These are phyloP conservation scores for Fraxinus nigra DNA, from an alignment of 305 asterid species.

Conservation along the genomic window DNA sequence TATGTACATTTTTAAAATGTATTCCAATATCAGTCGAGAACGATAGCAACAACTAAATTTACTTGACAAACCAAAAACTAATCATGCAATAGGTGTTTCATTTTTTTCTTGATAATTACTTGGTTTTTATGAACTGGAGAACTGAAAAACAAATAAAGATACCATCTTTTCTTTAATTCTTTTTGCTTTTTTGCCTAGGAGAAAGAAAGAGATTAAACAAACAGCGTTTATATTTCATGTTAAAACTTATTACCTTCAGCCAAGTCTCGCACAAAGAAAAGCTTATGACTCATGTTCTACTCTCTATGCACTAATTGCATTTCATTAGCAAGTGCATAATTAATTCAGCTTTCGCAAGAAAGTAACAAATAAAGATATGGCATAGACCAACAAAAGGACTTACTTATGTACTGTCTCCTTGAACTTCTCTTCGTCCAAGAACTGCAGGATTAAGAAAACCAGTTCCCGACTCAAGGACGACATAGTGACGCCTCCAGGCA, in stretches of 20 bases:
- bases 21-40: background rate
- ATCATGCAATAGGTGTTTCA: constrained; percentile 10
- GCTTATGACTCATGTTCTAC: background rate
- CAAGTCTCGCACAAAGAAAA: constrained; percentile 3
- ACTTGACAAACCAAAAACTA: constrained; percentile 1
- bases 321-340: background rate
- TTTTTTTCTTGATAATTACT: background rate
- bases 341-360: background rate
- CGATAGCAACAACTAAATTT: constrained; percentile 16
- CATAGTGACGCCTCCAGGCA: constrained; percentile 82
- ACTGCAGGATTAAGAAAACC: constrained; percentile 87
- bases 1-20: constrained; percentile 10
- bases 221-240: background rate
- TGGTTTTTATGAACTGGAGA: background rate
- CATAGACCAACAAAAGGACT: constrained; percentile 26
- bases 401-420: constrained; percentile 92
- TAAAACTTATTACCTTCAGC: background rate
- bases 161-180: background rate
- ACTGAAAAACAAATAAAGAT: background rate
- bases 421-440: constrained; percentile 97
- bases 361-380: background rate
- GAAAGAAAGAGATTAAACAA: background rate
- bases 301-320: background rate
- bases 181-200: background rate
- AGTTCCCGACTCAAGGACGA: constrained; percentile 96